Evolutionary conservation across 2,329 filamentous ascomycete species (phyloP), one percentile per base, ranked within the genome.

Genomic region (Stachybotrys chartarum): DNA sequence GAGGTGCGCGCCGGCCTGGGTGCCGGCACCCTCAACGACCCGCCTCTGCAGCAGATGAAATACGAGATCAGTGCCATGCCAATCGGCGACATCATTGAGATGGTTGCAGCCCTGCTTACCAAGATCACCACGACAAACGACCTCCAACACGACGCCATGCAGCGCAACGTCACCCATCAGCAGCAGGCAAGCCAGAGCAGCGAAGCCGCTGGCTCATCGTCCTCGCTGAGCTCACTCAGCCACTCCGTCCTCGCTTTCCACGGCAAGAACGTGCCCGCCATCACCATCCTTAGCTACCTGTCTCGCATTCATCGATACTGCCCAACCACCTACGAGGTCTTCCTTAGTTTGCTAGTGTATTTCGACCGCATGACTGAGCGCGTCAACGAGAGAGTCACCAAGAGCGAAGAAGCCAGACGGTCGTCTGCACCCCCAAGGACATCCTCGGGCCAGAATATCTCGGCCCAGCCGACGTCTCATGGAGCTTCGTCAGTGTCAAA

Each of bases 61-160:
- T 99, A 96, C 70, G 94, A 97, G 72, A 97, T 99, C 64, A 97
- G 92, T 73, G 89, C 85, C 54, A 97, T 99, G 93, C 94, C 94
- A 53, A 95, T 97, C 55, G 85, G 88, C 61, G 93, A 99, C 68
- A 90, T 99, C 63, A 99, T 99, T 68, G 93, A 97, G 72, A 97
- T 99, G 94, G 94, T 99, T 5, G 94, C 94, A 5, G 94, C 92
- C 7, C 81, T 99, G 30, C 78, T 99, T 59, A 96, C 93, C 55
- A 97, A 97, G 72, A 99, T 99, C 64, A 97, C 94, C 6, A 91
- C 90, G 4, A 97, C 93, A 56, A 99, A 99, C 68, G 94, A 99
- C 69, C 77, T 87, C 53, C 92, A 97, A 69, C 93, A 97, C 71
- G 91, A 97, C 68, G 89, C 92, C 60, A 74, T 96, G 61, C 91